Conservation (phyloP, 805 yeast species). For the Blastobotrys chiropterorum region DNA sequence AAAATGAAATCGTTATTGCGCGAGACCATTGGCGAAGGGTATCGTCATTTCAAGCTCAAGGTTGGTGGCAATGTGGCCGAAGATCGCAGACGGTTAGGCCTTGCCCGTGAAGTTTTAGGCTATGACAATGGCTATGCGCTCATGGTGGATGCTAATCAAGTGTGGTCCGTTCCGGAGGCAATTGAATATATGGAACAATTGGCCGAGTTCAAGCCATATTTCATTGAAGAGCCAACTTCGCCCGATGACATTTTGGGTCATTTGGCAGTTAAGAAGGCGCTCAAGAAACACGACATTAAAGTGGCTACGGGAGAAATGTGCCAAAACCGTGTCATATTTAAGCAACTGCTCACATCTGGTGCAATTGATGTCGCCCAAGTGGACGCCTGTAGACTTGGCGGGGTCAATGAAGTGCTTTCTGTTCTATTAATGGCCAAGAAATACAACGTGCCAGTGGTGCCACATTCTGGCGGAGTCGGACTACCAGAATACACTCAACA, state of each 20-base stretch:
- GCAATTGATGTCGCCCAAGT: constrained; percentile 31
- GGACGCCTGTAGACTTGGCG: constrained; percentile 34
- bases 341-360: constrained; percentile 27
- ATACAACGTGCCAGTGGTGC: constrained; percentile 30
- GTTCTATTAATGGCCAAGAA: constrained; percentile 32
- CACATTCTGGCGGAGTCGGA: constrained; percentile 35
- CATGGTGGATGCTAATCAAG: constrained; percentile 35
- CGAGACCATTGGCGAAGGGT: constrained; percentile 35
- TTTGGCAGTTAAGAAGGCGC: constrained; percentile 27
- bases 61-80: constrained; percentile 36
- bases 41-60: constrained; percentile 37
- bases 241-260: constrained; percentile 34
- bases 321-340: constrained; percentile 32
- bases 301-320: constrained; percentile 35
- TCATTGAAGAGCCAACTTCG: constrained; percentile 34
- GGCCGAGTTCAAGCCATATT: constrained; percentile 31
- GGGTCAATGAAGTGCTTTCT: constrained; percentile 32
- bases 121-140: constrained; percentile 31
- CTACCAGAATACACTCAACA: constrained; percentile 34
- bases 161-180: constrained; percentile 34
- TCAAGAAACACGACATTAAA: constrained; percentile 28
- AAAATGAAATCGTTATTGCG: constrained; percentile 33
- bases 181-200: constrained; percentile 29
- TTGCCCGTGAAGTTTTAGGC: constrained; percentile 38
- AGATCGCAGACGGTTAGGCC: constrained; percentile 33